phyloP scores from a whole-genome alignment of 2,329 filamentous ascomycete species.

The Amylocarpus encephaloides region DNA sequence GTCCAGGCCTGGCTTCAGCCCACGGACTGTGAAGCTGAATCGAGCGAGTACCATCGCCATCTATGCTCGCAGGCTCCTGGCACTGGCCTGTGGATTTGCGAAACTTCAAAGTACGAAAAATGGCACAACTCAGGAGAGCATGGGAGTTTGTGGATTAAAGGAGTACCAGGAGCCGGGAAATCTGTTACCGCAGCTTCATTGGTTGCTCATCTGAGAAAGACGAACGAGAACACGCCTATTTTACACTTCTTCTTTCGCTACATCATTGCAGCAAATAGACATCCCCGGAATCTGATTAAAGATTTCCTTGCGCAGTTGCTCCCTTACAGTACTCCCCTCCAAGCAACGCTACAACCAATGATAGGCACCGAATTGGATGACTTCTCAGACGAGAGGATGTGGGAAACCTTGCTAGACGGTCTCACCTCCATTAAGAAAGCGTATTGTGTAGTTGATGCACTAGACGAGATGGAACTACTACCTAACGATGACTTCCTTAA shows the following conservation, averaged over 20 bases:
- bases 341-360: conserved; percentile 3
- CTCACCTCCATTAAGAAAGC: conserved; percentile 12
- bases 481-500: conserved; percentile 22
- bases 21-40: conserved; percentile 13
- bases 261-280: conserved; percentile 30
- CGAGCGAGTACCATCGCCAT: conserved; percentile 17
- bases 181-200: no score
- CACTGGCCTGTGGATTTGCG: conserved; percentile 14
- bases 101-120: conserved; percentile 15
- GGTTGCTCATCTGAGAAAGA: no score
- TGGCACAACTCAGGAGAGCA: conserved; percentile 24
- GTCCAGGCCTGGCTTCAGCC: conserved; percentile 6
- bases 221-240: conserved; percentile 14
- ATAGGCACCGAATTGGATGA: neutral
- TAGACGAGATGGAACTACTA: conserved; percentile 41
- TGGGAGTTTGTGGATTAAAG: conserved; percentile 41
- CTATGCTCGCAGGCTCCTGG: conserved; percentile 8
- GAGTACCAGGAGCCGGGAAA: conserved; percentile 36
- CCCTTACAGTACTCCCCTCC: conserved; percentile 15
- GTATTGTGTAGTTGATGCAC: conserved; percentile 35
- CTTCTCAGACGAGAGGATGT: neutral
- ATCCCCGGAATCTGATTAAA: conserved; percentile 21
- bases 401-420: neutral
- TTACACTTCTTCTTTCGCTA: conserved; percentile 34
- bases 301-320: conserved; percentile 32